A percentile compares a stretch with the other conserved stretches of the same genome.
Evolutionary conservation across 1,139 yeast species (phyloP).

Genomic region (Diutina neorugosa): DNA sequence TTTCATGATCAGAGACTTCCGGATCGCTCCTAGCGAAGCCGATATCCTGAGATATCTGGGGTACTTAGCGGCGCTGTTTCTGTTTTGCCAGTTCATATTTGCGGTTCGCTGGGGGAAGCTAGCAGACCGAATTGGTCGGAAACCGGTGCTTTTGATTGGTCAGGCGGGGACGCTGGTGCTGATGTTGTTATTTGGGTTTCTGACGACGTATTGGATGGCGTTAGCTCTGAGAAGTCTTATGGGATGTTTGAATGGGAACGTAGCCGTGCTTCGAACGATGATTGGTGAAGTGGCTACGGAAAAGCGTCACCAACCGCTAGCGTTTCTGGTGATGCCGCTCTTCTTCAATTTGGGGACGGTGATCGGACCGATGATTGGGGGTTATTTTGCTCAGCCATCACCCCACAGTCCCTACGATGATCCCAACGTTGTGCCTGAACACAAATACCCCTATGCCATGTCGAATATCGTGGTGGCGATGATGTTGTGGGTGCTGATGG

Average conservation of each 20-base stretch:
- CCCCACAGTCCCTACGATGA: constrained; percentile 7
- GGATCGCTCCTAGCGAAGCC: constrained; percentile 36
- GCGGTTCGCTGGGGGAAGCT: constrained; percentile 49
- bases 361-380: constrained; percentile 48
- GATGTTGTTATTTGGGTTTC: constrained; percentile 39
- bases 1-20: constrained; percentile 50
- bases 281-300: constrained; percentile 49
- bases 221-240: constrained; percentile 37
- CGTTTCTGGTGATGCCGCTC: constrained; percentile 48
- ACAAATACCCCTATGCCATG: constrained; percentile 42
- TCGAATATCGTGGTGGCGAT: constrained; percentile 44
- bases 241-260: constrained; percentile 51
- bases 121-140: constrained; percentile 47
- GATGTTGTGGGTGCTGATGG: constrained; percentile 26
- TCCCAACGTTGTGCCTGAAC: constrained; percentile 10
- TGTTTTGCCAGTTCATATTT: constrained; percentile 41
- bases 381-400: constrained; percentile 25
- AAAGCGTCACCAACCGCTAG: constrained; percentile 32
- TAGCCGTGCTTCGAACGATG: constrained; percentile 47
- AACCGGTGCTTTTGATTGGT: constrained; percentile 40
- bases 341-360: constrained; percentile 43
- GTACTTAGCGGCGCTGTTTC: constrained; percentile 44
- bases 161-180: constrained; percentile 37
- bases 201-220: constrained; percentile 38
- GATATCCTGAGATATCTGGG: constrained; percentile 48